phyloP scores from a whole-genome alignment of 2,329 filamentous ascomycete species.

The Sarocladium kiliense region DNA sequence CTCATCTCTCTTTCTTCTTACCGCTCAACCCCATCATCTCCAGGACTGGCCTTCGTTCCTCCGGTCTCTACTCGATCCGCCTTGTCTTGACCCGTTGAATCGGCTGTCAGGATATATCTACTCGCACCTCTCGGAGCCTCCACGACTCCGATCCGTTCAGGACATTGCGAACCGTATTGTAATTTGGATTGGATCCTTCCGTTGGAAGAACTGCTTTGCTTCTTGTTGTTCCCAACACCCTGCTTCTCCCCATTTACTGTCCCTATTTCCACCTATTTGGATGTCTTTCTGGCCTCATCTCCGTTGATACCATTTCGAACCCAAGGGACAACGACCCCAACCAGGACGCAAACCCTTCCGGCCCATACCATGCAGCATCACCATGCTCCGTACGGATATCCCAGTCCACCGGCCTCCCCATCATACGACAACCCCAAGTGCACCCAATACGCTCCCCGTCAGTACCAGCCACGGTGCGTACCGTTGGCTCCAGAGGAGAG shows the following conservation, averaged over 20 bases:
- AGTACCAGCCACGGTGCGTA: constrained; percentile 38
- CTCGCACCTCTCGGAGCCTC: neutral
- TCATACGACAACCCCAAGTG: constrained; percentile 46
- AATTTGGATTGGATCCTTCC: constrained; percentile 4
- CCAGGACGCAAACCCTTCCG: constrained; percentile 15
- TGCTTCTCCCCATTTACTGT: neutral
- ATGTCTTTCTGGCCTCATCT: constrained; percentile 4
- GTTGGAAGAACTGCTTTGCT: constrained; percentile 5
- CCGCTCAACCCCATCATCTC: constrained; percentile 16
- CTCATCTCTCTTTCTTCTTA: constrained; percentile 11
- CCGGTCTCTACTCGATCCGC: constrained; percentile 10
- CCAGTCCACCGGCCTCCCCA: constrained; percentile 53
- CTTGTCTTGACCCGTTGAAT: constrained; percentile 45
- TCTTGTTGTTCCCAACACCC: constrained; percentile 1
- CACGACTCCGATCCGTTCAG: constrained; percentile 5
- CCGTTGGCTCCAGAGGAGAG: constrained; percentile 74
- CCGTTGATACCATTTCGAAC: constrained; percentile 15
- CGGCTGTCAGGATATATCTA: constrained; percentile 34
- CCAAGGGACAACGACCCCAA: constrained; percentile 13
- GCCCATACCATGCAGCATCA: constrained; percentile 52
- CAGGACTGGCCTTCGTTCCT: neutral
- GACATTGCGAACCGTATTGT: constrained; percentile 9
- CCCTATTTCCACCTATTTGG: neutral
- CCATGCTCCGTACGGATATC: constrained; percentile 51
- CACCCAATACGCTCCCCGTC: constrained; percentile 17